Base-by-base conservation (phyloP, 1,284 basidiomycete genomes). In the Microbotryum silenes-acaulis region DNA sequence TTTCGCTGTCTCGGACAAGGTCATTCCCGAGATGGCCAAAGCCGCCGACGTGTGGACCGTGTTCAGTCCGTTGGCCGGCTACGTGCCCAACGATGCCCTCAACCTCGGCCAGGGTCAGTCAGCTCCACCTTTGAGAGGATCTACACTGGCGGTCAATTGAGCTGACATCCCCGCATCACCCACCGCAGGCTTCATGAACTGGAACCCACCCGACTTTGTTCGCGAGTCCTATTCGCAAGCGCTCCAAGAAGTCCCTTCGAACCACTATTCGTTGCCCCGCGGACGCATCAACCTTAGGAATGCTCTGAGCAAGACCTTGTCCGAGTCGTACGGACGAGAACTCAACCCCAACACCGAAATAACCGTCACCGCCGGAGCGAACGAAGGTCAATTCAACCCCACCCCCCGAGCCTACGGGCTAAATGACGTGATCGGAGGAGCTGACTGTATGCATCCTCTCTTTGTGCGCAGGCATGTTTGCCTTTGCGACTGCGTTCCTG, bases 311-410 rank as follows among this genome's bases (percentile, higher is more conserved):
- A 79, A 82, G 16, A 85, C 87, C 74, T 82, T 84, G 48, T 79
- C 85, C 8, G 70, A 76, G 27, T 78, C 78, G 61, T 76, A 77
- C 61, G 81, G 82, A 9, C 81, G 88, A 57, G 79, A 85, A 20
- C 81, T 99, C 31, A 84, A 92, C 72, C 80, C 86, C 10, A 90
- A 97, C 70, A 82, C 82, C 0, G 92, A 98, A 75, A 91, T 99
- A 54, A 79, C 92, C 46, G 87, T 98, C 49, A 94, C 93, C 0
- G 91, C 92, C 64, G 96, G 96, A 50, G 93, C 93, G 4, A 98
- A 96, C 74, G 88, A 92, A 82, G 91, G 91, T 87, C 66, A 67
- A 77, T 70, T 18, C 8, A 45, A 31, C 21, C 37, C 33, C 33
- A 48, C 45, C 31, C 23, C 23, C 23, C 16, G 4, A 14, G 27